Base-by-base conservation (phyloP, 257 asterid genomes). In the Jacaranda copaia region DNA sequence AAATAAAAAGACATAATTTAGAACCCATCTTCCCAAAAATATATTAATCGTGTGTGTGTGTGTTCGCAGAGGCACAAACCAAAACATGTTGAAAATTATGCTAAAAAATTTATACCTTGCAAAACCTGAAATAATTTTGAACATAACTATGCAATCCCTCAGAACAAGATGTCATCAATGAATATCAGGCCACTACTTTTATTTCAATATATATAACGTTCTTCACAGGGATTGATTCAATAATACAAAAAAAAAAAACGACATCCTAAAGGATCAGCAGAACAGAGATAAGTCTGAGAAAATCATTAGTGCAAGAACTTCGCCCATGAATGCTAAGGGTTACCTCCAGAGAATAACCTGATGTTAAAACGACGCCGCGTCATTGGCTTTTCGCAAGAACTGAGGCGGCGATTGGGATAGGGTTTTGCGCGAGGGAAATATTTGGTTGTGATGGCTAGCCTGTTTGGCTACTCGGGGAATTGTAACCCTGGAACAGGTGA, bases 151-250 rank as follows among this genome's bases (percentile, higher is more conserved):
- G 16, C 8, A 13, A 67, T 75, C 85, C 87, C 87, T 77, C 82
- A 58, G 89, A 85, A 85, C 49, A 61, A 66, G 53, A 57, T 75
- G 13, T 80, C 89, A 80, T 85, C 89, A 82, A 53, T 53, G 56
- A 58, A 66, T 10, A 82, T 85, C 89, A 85, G 87, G 58, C 89
- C 89, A 85, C 87, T 80, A 85, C 89, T 85, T 82, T 80, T 36
- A 85, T 67, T 82, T 72, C 25, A 62, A 60, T 61, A 60, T 61
- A 64, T 7, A 43, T 2, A 20, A 53, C 57, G 79, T 76, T 81
- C 88, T 1, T 85, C 89, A 80, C 19, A 39, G 88, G 88, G 83
- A 77, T 61, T 18, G 36, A 46, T 61, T 36, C n/a, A 3, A 55
- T 15, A n/a, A 40, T 6, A 48, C 6, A 8, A 1, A 35, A n/a